Evolutionary conservation across 1,284 basidiomycete genomes (phyloP).

Genomic region (Volvariella surrecta): DNA sequence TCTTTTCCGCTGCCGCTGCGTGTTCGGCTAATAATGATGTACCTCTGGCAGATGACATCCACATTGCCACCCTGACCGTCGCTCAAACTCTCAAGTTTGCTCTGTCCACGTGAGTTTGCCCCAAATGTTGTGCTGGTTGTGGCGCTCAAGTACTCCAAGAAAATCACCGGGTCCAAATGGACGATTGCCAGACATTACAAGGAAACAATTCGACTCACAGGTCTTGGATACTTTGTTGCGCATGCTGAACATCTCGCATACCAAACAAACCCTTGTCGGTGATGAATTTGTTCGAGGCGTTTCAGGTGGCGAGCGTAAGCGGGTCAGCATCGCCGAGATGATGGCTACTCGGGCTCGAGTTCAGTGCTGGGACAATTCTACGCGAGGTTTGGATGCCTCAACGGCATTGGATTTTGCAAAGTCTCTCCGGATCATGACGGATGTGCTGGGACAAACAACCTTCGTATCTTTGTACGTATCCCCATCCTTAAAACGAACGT

Average conservation of each 20-base stretch:
- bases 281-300: slow-evolving; percentile 82
- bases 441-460: slow-evolving; percentile 68
- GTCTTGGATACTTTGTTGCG: slow-evolving; percentile 58
- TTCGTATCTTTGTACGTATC: slow-evolving; percentile 68
- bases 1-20: not conserved
- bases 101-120: slow-evolving; percentile 42
- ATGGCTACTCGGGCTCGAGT: slow-evolving; percentile 73
- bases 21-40: not conserved
- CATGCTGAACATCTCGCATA: slow-evolving; percentile 77
- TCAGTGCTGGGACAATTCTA: slow-evolving; percentile 81
- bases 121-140: not conserved
- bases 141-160: slow-evolving; percentile 14
- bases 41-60: slow-evolving; percentile 54
- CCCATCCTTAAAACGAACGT: slow-evolving; percentile 6
- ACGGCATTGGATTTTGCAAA: slow-evolving; percentile 78
- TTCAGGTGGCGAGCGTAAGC: slow-evolving; percentile 81
- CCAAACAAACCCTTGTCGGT: slow-evolving; percentile 73
- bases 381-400: slow-evolving; percentile 79
- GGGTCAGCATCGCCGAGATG: slow-evolving; percentile 84
- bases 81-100: slow-evolving; percentile 64
- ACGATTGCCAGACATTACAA: slow-evolving; percentile 53
- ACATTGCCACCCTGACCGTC: slow-evolving; percentile 73
- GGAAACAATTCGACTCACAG: slow-evolving; percentile 48
- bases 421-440: slow-evolving; percentile 69
- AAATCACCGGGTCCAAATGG: slow-evolving; percentile 64